Evolutionary conservation across 164 flowering plant species (phyloP), one percentile per base, ranked within the genome.

Genomic region (Vitis cinerea): DNA sequence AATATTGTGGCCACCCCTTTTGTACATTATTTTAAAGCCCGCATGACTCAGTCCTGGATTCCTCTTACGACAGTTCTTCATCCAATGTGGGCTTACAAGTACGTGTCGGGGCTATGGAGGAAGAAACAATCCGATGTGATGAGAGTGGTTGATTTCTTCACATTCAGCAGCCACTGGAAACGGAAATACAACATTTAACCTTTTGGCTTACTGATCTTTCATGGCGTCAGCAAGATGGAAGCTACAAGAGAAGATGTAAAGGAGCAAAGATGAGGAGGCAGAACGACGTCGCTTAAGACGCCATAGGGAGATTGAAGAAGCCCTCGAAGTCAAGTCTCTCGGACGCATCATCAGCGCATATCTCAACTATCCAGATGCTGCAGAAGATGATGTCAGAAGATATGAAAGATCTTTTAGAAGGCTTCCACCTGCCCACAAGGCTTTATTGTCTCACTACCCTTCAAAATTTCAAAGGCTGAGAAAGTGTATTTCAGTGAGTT

Each of bases 321-420:
- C 90, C 51, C 89, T 92, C 13, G 99, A 94, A 85, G 82, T 91
- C 53, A 79, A 91, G 75, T 94, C 98, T 11, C 94, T 94, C 15
- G 70, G 97, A 48, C 92, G 96, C 48, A 94, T 92, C 74, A 86
- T 94, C 72, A 88, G 97, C 71, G 97, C 99, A 53, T 94, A 86
- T 59, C 91, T 94, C 81, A 92, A 97, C 72, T 95, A 95, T 74
- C 86, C 94, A 7, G 97, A 92, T 53, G 96, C 99, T 4, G 84
- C 97, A 30, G 95, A 90, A 55, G 86, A 80, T 57, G 99, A 95
- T 83, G 87, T 92, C 6, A 83, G 65, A 81, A 81, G 94, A 81
- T 87, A 84, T 60, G 94, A 95, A 80, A 83, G 89, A 67, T 95
- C 88, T 59, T 91, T 73, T 75, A 79, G 74, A 63, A 87, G 78